A percentile compares a stretch with the other conserved stretches of the same genome.
phyloP scores from a whole-genome alignment of 2,329 filamentous ascomycete species.

The Arthrobotrys sphaeroides region DNA sequence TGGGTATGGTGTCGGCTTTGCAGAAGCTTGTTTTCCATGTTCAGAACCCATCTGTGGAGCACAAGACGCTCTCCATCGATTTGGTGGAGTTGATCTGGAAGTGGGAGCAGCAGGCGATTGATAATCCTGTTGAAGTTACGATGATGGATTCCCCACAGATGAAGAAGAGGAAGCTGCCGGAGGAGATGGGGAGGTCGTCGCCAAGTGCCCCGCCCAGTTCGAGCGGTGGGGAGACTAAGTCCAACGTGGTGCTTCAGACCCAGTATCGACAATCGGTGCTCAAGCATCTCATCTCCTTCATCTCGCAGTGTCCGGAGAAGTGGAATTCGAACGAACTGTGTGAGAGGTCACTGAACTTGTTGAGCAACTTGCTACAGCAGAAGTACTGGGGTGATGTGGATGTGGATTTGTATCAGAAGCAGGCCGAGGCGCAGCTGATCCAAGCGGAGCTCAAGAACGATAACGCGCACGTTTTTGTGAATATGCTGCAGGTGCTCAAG shows the following conservation, averaged over 20 bases:
- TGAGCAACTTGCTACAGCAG: slow-evolving; percentile 84
- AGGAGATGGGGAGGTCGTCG: slow-evolving; percentile 59
- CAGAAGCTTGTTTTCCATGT: slow-evolving; percentile 81
- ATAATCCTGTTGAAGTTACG: slow-evolving; percentile 61
- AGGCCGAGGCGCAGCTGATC: slow-evolving; percentile 77
- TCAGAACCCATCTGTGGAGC: slow-evolving; percentile 86
- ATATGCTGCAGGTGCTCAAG: slow-evolving; percentile 89
- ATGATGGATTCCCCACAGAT: slow-evolving; percentile 75
- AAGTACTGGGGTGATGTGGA: slow-evolving; percentile 92
- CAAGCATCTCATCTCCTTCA: slow-evolving; percentile 95
- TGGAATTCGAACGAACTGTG: slow-evolving; percentile 80
- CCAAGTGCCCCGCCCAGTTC: slow-evolving; percentile 42
- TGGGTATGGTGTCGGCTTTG: slow-evolving; percentile 86
- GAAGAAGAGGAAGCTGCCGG: slow-evolving; percentile 76
- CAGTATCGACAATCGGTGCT: slow-evolving; percentile 72
- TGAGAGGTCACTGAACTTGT: slow-evolving; percentile 81
- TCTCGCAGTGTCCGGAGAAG: slow-evolving; percentile 85
- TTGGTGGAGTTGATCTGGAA: slow-evolving; percentile 90
- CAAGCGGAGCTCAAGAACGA: slow-evolving; percentile 78
- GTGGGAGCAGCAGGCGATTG: slow-evolving; percentile 85
- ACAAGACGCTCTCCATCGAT: slow-evolving; percentile 87
- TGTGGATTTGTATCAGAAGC: slow-evolving; percentile 87
- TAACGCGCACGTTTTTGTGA: slow-evolving; percentile 78
- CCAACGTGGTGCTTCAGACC: slow-evolving; percentile 58
- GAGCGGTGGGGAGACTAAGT: slow-evolving; percentile 36